Conservation (phyloP, 257 asterid genomes). For the Parsonsia alboflavescens region DNA sequence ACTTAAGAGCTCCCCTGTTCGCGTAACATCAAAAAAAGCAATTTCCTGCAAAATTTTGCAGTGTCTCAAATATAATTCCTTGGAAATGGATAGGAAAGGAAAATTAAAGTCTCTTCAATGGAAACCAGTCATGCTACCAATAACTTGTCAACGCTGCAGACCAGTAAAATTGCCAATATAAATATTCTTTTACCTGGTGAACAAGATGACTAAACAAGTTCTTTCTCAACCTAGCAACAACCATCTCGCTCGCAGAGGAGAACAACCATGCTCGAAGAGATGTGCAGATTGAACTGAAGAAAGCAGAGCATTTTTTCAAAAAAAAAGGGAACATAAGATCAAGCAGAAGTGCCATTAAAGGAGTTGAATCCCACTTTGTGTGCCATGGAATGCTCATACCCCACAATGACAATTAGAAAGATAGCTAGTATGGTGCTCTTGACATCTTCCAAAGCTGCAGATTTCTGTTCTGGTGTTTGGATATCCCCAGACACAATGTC, state of each 20-base stretch:
- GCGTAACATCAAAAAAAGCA: slow-evolving; percentile 84
- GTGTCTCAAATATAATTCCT: background rate
- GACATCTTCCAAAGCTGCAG: slow-evolving; percentile 59
- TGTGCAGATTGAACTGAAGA: slow-evolving; percentile 64
- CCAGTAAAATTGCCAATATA: slow-evolving; percentile 7
- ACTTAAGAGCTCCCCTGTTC: slow-evolving; percentile 91
- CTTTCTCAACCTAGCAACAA: slow-evolving; percentile 60
- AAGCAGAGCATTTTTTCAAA: slow-evolving; percentile 16
- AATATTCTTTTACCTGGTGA: slow-evolving; percentile 48
- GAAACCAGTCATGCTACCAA: background rate
- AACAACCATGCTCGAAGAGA: slow-evolving; percentile 73
- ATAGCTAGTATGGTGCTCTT: slow-evolving; percentile 52
- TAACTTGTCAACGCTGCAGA: background rate
- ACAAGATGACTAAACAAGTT: slow-evolving; percentile 64
- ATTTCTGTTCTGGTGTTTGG: slow-evolving; percentile 55
- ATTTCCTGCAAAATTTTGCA: slow-evolving; percentile 44
- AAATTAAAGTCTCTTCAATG: background rate
- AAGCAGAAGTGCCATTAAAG: background rate
- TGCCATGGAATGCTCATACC: slow-evolving; percentile 33
- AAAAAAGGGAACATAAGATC: background rate
- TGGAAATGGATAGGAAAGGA: too few species aligned
- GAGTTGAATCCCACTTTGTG: background rate
- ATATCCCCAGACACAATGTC: slow-evolving; percentile 70
- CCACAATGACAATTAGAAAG: slow-evolving; percentile 51
- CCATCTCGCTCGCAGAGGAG: slow-evolving; percentile 75